phyloP scores from a whole-genome alignment of 345 rosid species.

The Linum trigynum region DNA sequence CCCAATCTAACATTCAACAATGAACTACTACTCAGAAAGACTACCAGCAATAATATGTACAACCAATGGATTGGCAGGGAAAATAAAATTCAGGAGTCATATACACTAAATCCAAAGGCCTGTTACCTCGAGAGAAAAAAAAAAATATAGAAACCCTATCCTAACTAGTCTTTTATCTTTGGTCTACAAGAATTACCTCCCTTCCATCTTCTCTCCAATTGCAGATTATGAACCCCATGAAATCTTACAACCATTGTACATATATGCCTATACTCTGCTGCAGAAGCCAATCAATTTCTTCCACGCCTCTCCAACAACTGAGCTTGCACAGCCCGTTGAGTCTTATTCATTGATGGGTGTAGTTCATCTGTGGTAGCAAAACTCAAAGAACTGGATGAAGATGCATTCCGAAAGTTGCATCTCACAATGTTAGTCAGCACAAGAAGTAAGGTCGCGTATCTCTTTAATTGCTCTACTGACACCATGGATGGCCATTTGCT shows the following conservation, averaged over 20 bases:
- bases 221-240: neutral
- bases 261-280: too few species aligned
- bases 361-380: neutral
- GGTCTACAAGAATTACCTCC: neutral
- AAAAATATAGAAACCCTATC: too few species aligned
- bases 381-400: neutral
- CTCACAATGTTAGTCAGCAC: neutral
- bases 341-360: neutral
- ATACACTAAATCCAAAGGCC: too few species aligned
- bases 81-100: too few species aligned
- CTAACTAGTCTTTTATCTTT: neutral
- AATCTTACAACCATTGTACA: too few species aligned
- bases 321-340: neutral
- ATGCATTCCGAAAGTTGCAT: neutral
- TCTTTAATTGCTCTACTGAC: constrained; percentile 57
- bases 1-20: too few species aligned
- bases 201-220: neutral
- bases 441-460: constrained; percentile 60
- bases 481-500: constrained; percentile 70
- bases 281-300: neutral
- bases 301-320: neutral
- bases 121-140: too few species aligned
- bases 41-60: too few species aligned
- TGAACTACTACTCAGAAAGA: too few species aligned
- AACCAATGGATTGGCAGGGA: too few species aligned